phyloP scores from a whole-genome alignment of 139 green algal species.

The Tetraselmis chui region DNA sequence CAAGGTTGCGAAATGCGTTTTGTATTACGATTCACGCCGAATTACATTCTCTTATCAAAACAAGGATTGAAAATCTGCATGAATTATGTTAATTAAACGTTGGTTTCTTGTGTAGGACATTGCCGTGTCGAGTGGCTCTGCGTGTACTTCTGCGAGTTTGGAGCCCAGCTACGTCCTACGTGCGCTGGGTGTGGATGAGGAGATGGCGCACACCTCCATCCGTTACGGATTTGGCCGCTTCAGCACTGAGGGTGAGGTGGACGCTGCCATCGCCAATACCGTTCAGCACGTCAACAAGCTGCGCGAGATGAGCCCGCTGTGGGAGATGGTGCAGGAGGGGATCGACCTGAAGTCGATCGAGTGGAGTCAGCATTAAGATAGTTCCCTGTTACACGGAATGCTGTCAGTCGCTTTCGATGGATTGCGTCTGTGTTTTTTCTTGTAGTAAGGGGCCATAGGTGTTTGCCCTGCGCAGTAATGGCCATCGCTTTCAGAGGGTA shows the following conservation, averaged over 20 bases:
- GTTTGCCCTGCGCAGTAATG: too few species aligned
- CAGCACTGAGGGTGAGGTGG: slow-evolving; percentile 35
- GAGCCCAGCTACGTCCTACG: slow-evolving; percentile 96
- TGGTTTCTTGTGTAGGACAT: slow-evolving; percentile 67
- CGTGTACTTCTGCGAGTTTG: slow-evolving; percentile 90
- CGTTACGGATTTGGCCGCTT: slow-evolving; percentile 21
- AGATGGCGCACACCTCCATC: slow-evolving; percentile 92
- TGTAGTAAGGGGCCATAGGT: too few species aligned
- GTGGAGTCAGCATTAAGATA: slow-evolving; percentile 83
- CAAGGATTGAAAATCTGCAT: too few species aligned
- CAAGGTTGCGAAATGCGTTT: too few species aligned
- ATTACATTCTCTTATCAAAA: too few species aligned
- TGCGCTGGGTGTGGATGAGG: slow-evolving; percentile 94
- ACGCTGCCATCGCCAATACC: slow-evolving; percentile 70
- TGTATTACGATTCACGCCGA: too few species aligned
- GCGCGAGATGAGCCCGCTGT: slow-evolving; percentile 92
- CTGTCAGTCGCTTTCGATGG: too few species aligned
- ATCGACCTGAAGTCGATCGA: slow-evolving; percentile 95
- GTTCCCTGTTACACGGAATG: too few species aligned
- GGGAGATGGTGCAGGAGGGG: slow-evolving; percentile 96
- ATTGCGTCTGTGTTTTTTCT: too few species aligned
- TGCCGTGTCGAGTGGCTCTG: slow-evolving; percentile 79
- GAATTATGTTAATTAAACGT: too few species aligned
- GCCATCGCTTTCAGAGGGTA: too few species aligned
- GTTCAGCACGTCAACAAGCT: slow-evolving; percentile 90